phyloP scores from a whole-genome alignment of 2,329 filamentous ascomycete genomes.

The Mycogone perniciosa region DNA sequence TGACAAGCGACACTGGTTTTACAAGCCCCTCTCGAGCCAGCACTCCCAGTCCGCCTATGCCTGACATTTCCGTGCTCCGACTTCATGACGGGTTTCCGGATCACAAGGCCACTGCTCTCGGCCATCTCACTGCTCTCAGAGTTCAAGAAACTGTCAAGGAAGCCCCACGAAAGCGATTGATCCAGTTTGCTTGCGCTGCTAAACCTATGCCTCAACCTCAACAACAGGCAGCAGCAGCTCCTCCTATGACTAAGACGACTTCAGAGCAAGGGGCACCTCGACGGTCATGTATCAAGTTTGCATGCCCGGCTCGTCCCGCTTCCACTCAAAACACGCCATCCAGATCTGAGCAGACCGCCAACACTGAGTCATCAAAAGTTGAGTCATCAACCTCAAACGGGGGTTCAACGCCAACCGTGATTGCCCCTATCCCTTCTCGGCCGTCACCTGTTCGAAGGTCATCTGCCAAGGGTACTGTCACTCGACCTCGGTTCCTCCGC shows the following conservation, averaged over 20 bases:
- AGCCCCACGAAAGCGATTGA: constrained; percentile 68
- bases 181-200: constrained; percentile 80
- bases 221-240: constrained; percentile 32
- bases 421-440: constrained; percentile 21
- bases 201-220: constrained; percentile 43
- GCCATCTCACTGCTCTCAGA: constrained; percentile 19
- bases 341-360: constrained; percentile 12
- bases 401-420: constrained; percentile 16
- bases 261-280: constrained; percentile 37
- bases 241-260: constrained; percentile 27
- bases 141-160: constrained; percentile 36
- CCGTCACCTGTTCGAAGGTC: constrained; percentile 12
- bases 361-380: constrained; percentile 10
- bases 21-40: constrained; percentile 84
- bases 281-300: constrained; percentile 68
- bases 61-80: constrained; percentile 45
- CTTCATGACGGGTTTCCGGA: constrained; percentile 28
- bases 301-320: constrained; percentile 54
- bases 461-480: constrained; percentile 19
- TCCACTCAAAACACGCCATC: constrained; percentile 35
- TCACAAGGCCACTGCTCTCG: constrained; percentile 20
- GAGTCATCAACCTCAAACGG: constrained; percentile 28
- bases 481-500: constrained; percentile 42
- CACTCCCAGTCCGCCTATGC: constrained; percentile 81
- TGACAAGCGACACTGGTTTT: constrained; percentile 90